Base-by-base conservation (phyloP, 768 basidiomycete species). In the Suillus alpinus region DNA sequence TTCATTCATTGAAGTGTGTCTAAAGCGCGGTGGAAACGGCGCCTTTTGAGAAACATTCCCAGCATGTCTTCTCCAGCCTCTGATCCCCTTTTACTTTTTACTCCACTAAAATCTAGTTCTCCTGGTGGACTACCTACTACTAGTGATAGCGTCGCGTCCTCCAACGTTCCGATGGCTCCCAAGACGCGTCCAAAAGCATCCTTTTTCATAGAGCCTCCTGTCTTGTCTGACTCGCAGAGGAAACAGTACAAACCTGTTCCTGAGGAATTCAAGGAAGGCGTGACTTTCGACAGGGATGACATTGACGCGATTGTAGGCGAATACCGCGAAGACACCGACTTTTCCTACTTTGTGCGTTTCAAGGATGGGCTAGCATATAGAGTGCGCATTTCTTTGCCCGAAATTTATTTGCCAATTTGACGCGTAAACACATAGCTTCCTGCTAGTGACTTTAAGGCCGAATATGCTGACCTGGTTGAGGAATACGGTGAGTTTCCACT, bases 281-380 rank as follows among this genome's bases (percentile, higher is more conserved):
- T 73, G 2, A 71, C 77, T 43, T 67, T 77, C 51, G 61, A 64
- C 37, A 68, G 63, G 40, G 41, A 68, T 46, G 69, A 71, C 49
- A 66, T 78, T 9, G 76, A 79, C 40, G 78, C 83, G 62, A 76
- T 91, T 31, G 80, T 90, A 61, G 88, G 88, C 7, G 86, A 89
- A 68, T 80, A 81, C 62, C 57, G 47, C 12, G 72, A 79, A 5
- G 72, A 67, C 7, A 67, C 64, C 23, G 68, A 71, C n/a, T 68
- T 76, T 18, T 88, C 79, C 67, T 90, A 86, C 69, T 92, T 81
- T 72, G 89, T 84, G 46, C 80, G 83, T 39, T 82, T 80, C 63
- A 71, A 75, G 49, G 80, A 80, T 18, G 88, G 86, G n/a, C 80
- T 84, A 32, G 80, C 81, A 12, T 78, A 82, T 65, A 85, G 81